Base-by-base conservation (phyloP, 1,284 basidiomycete genomes). In the Chalciporus sp. region DNA sequence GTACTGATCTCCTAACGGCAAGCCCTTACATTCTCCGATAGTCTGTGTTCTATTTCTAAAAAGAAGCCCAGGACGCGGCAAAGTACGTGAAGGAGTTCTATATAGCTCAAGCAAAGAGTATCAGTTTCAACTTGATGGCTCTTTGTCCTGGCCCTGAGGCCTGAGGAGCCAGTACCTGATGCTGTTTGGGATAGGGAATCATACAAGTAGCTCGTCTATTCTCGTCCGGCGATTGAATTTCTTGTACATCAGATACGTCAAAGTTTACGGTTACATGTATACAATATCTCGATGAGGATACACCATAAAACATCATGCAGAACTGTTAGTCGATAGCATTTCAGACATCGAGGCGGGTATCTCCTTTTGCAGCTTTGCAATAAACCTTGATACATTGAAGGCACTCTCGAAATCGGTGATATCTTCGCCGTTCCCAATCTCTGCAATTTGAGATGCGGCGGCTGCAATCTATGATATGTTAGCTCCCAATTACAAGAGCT, bases 11-110 rank as follows among this genome's bases (percentile, higher is more conserved):
- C 41, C 72, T 94, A 40, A 68, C 74, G 64, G 89, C 86, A 62
- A 51, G 68, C n/a, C 5, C 6, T 31, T 41, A 37, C 26, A 16
- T 7, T 6, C 17, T 27, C 9, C 7, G 19, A 23, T 10, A 31
- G 27, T 19, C 10, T 39, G 12, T 11, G 4, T 2, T 44, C 12
- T 14, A 19, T 46, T 44, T 52, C 55, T 11, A 52, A 40, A 20
- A 10, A 8, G 31, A 45, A 3, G 39, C 3, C 37, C 47, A 92
- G 87, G 88, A 91, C 60, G 83, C 84, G 0, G 88, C 86, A 3
- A 80, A 79, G 59, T 73, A 90, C 49, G 79, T 94, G 31, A 84
- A 82, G 70, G 77, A 85, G 11, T 73, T 76, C 37, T 92, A 90
- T 62, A 75, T 94, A 23, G 68, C 75, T 1, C 69, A 76, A 40